Evolutionary conservation across 73 alveolate genomes (phyloP).

Genomic region (Tetrahymena malaccensis): DNA sequence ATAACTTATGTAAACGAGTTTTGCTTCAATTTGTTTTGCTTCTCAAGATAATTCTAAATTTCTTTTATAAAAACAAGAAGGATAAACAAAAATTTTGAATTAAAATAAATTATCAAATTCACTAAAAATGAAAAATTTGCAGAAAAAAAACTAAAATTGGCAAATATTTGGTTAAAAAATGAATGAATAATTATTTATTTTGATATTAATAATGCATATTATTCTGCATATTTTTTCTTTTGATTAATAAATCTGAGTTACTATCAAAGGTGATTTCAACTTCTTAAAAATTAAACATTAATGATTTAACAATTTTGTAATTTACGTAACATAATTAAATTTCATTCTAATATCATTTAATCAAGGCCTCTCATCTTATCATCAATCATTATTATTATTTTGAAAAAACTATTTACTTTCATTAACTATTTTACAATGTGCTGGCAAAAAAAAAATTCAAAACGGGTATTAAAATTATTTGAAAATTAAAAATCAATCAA

Average conservation of each 20-base stretch:
- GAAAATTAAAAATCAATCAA: background rate
- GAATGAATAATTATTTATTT: background rate
- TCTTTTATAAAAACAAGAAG: background rate
- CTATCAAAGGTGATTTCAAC: background rate
- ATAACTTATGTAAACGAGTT: background rate
- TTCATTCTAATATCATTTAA: background rate
- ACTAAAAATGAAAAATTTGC: background rate
- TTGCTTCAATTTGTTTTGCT: background rate
- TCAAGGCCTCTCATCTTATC: background rate
- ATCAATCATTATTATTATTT: background rate
- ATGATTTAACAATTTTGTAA: background rate
- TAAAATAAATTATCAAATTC: background rate
- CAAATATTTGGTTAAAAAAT: background rate
- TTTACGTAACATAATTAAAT: background rate
- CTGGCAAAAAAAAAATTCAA: too few species aligned
- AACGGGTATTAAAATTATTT: background rate
- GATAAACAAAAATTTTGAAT: background rate
- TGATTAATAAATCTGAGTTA: background rate
- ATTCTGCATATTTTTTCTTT: background rate
- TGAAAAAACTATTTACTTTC: too few species aligned
- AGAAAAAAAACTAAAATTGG: background rate
- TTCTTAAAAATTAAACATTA: background rate
- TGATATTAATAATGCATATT: background rate
- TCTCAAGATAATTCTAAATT: background rate
- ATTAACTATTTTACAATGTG: too few species aligned